Conservation (phyloP, 1,284 basidiomycete species). For the Marasmius sp. region DNA sequence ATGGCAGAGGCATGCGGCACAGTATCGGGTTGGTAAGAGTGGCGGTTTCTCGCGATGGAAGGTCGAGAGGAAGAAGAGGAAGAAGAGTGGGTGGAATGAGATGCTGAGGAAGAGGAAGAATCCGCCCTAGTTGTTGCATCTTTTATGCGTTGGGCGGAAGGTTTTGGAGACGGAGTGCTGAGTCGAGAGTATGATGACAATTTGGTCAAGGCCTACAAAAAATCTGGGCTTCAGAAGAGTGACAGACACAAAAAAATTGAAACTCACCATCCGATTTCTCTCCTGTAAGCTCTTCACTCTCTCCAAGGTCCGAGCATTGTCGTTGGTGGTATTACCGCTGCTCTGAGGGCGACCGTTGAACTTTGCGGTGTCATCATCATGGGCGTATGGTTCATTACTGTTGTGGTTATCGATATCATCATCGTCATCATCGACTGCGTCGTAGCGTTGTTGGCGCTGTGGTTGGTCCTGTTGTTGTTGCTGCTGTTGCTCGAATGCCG, state of each 20-base stretch:
- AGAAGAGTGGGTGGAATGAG: slow-evolving; percentile 21
- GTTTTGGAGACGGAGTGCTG: slow-evolving; percentile 34
- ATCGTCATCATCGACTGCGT: slow-evolving; percentile 40
- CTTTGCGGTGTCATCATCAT: slow-evolving; percentile 69
- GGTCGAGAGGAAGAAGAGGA: slow-evolving; percentile 30
- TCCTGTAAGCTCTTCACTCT: slow-evolving; percentile 68
- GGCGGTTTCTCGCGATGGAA: slow-evolving; percentile 26
- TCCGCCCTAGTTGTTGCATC: not conserved
- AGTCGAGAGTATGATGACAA: slow-evolving; percentile 53
- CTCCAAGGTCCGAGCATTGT: slow-evolving; percentile 59
- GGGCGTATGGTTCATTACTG: not conserved
- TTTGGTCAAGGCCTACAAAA: slow-evolving; percentile 65
- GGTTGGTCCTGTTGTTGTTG: not conserved
- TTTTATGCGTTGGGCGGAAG: slow-evolving; percentile 15
- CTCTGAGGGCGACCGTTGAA: slow-evolving; percentile 42
- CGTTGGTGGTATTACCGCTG: slow-evolving; percentile 21
- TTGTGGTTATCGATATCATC: slow-evolving; percentile 54
- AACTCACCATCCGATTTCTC: slow-evolving; percentile 66
- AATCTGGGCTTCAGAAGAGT: slow-evolving; percentile 12
- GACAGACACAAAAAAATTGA: slow-evolving; percentile 24
- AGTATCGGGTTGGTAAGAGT: slow-evolving; percentile 21
- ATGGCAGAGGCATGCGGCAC: not conserved
- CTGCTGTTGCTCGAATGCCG: slow-evolving; percentile 18
- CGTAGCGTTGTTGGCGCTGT: slow-evolving; percentile 18
- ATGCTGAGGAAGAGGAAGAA: slow-evolving; percentile 29